These are phyloP conservation scores for Triticum monococcum DNA, from an alignment of 176 grass and related monocot species.

Conservation along the genomic window DNA sequence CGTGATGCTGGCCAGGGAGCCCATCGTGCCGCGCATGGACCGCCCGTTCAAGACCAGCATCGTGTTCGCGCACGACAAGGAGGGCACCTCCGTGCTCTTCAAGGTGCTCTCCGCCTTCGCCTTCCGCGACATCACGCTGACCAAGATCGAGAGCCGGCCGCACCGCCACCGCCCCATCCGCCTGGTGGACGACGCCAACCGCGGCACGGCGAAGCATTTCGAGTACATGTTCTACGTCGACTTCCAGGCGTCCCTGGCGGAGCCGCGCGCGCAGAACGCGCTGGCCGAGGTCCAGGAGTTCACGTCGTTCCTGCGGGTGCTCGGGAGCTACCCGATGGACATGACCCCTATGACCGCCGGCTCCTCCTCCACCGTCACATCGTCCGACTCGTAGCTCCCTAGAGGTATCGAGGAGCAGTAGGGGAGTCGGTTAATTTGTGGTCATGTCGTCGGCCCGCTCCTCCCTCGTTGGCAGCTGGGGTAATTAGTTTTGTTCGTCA, in stretches of 20 bases:
- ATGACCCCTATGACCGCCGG: slow-evolving; percentile 77
- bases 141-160: slow-evolving; percentile 94
- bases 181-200: slow-evolving; percentile 88
- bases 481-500: slow-evolving; percentile 30
- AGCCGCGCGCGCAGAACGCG: slow-evolving; percentile 83
- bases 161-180: slow-evolving; percentile 79
- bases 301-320: slow-evolving; percentile 83
- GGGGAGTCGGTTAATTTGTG: slow-evolving; percentile 19
- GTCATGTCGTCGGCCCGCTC: slow-evolving; percentile 33
- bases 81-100: slow-evolving; percentile 87
- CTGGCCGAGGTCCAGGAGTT: slow-evolving; percentile 91
- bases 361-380: slow-evolving; percentile 44
- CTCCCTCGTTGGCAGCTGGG: slow-evolving; percentile 21
- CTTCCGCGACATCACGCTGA: slow-evolving; percentile 76
- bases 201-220: slow-evolving; percentile 91
- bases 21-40: slow-evolving; percentile 90
- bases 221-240: slow-evolving; percentile 99
- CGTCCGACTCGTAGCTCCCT: slow-evolving; percentile 23
- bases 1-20: slow-evolving; percentile 89
- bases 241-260: slow-evolving; percentile 81
- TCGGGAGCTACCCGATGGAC: slow-evolving; percentile 96
- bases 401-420: slow-evolving; percentile 20
- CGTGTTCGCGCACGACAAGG: slow-evolving; percentile 82
- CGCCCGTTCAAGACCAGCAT: slow-evolving; percentile 96
- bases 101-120: slow-evolving; percentile 91